phyloP scores from a whole-genome alignment of 2,329 filamentous ascomycete genomes.

The Xylaria hypoxylon region DNA sequence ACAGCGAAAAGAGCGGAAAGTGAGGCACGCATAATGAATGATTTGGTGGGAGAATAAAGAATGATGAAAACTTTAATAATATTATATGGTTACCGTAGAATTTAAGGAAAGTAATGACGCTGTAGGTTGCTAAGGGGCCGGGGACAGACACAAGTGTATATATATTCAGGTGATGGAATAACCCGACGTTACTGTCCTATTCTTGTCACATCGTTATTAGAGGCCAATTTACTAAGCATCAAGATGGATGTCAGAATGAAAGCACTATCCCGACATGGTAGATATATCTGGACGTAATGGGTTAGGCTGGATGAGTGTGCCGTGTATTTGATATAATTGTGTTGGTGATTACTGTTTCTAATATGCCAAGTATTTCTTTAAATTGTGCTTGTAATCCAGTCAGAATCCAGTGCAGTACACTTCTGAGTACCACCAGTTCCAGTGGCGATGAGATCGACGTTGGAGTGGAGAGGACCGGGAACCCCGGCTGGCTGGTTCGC shows the following conservation, averaged over 20 bases:
- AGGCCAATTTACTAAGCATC: slow-evolving; percentile 8
- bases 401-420: neutral
- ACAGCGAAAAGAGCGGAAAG: slow-evolving; percentile 26
- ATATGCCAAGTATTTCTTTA: slow-evolving; percentile 24
- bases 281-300: slow-evolving; percentile 9
- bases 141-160: slow-evolving; percentile 12
- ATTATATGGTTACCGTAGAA: slow-evolving; percentile 12
- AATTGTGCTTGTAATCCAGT: slow-evolving; percentile 16
- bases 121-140: neutral
- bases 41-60: slow-evolving; percentile 12
- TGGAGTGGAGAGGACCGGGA: slow-evolving; percentile 12
- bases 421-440: too few relatives aligned
- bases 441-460: slow-evolving; percentile 21
- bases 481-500: slow-evolving; percentile 14
- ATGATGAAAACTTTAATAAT: slow-evolving; percentile 2
- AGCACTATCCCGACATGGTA: slow-evolving; percentile 22
- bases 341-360: slow-evolving; percentile 29
- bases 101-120: slow-evolving; percentile 21
- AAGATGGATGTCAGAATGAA: neutral
- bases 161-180: neutral
- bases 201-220: slow-evolving; percentile 20
- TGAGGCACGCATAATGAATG: slow-evolving; percentile 28
- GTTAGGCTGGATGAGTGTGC: slow-evolving; percentile 13
- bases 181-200: neutral
- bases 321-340: slow-evolving; percentile 25